Evolutionary conservation across 2,329 filamentous ascomycete genomes (phyloP), one percentile per base, ranked within the genome.

Genomic region (Hortaea sp.): DNA sequence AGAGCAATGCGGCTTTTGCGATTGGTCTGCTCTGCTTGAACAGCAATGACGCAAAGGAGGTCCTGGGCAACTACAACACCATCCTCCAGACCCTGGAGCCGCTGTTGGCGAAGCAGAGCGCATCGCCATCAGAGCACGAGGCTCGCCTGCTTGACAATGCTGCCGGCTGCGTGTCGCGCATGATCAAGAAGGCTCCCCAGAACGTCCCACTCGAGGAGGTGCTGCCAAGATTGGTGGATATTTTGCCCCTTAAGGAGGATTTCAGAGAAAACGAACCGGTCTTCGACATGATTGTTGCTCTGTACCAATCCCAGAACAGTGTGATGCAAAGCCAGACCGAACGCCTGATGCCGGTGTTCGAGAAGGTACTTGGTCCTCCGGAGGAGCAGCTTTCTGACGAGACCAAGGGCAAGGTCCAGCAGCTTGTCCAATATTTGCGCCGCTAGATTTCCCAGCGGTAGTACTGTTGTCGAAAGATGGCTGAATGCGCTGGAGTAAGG

Each of bases 221-320:
- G 13, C 77, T 98, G 1, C 89, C 90, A 28, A 81, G 80, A 1
- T 70, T 97, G 29, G 77, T 94, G 47, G 77, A 78, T 50, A 77
- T 89, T 29, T 77, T 97, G 34, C 92, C 92, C 7, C 75, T 97
- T 52, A 86, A 85, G 66, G 89, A 95, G 63, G 92, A 97, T 66
- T 97, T 79, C 59, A 88, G 95, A 68, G 92, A 97, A 78, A 97
- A 98, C 69, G 86, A 87, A 59, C 88, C 92, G 6, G 82, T 97
- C 49, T 98, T 84, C 70, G 78, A 84, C 65, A 94, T 89, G 79
- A 83, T 98, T 60, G 83, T 86, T 66, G 82, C 85, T 67, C 77
- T 97, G 53, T 95, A 88, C 66, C 77, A 84, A 57, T 71, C 76
- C 51, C 76, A 79, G 53, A 83, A 90, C 67, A 70, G 76, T 9